Base-by-base conservation (phyloP, 2,329 filamentous ascomycete genomes). In the Purpureocillium takamizusanense region DNA sequence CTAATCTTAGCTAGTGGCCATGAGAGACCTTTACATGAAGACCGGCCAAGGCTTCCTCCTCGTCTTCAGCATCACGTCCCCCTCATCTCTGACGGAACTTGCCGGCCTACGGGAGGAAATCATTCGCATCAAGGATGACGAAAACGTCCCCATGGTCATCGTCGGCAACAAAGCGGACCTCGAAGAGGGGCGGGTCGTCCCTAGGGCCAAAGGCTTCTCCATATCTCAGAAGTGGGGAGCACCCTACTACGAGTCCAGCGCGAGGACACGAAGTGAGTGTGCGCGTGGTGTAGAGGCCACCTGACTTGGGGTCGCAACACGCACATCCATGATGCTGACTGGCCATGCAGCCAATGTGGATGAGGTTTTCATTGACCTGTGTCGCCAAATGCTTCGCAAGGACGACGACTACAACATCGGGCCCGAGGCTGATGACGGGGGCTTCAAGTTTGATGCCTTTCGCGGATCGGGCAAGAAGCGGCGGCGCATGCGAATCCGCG, bases 91-190 rank as follows among this genome's bases (percentile, higher is more conserved):
- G 31, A 76, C 80, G 50, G 87, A 95, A 61, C 74, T 95, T 23
- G 74, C 78, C 49, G 82, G 85, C 50, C 72, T 95, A 31, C 82
- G 86, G 36, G 86, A 94, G 54, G 86, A 94, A 61, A 94, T 95
- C 46, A 82, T 88, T 43, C 85, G 86, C 43, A 90, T 94, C 63
- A 94, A 94, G 64, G 84, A 89, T 58, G 85, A 90, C 60, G 83
- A 87, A 39, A 82, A 80, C 45, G 78, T 90, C 4, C 86, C 86
- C 16, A 85, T 95, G 56, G 87, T 95, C 36, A 86, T 95, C 44
- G 87, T 94, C 34, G 87, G 87, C 45, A 95, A 94, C 70, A 94
- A 94, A 63, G 84, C 83, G 43, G 87, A 95, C 54, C 72, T 95
- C 32, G 86, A 92, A 61, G 87, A 94, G 56, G 84, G 89, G 57